These are phyloP conservation scores for Talaromyces nanjingensis DNA, from an alignment of 495 filamentous ascomycete species.

Conservation along the genomic window DNA sequence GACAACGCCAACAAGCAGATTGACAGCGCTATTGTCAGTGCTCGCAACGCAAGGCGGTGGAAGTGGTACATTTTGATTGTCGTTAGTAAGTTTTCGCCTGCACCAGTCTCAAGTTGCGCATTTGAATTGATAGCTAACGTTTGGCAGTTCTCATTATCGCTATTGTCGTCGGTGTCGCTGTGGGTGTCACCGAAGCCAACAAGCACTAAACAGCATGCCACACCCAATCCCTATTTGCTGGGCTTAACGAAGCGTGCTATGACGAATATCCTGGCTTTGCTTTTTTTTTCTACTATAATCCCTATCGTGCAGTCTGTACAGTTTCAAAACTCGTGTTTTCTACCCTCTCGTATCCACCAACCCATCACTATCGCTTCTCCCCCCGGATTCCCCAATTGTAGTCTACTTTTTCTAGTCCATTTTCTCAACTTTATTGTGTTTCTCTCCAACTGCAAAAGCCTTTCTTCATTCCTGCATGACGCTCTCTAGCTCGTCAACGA, in stretches of 20 bases:
- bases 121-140: conserved; percentile 1
- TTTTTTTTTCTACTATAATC: neutral
- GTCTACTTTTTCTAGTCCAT: neutral
- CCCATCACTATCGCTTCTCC: neutral
- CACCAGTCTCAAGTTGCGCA: neutral
- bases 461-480: neutral
- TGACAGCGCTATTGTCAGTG: conserved; percentile 66
- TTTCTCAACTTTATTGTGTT: neutral
- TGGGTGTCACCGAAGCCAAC: conserved; percentile 37
- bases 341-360: neutral
- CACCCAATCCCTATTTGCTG: no score
- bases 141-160: conserved; percentile 42
- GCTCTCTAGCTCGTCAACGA: neutral
- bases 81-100: conserved; percentile 50
- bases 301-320: neutral
- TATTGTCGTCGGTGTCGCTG: conserved; percentile 43
- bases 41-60: conserved; percentile 77
- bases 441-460: neutral
- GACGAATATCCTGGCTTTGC: neutral
- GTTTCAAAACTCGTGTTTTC: neutral
- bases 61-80: conserved; percentile 97
- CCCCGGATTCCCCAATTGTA: conserved; percentile 8
- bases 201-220: conserved; percentile 9
- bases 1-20: conserved; percentile 76
- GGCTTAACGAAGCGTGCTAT: conserved; percentile 2